Percentiles rank a stretch among this genome's conserved stretches.
phyloP scores from a whole-genome alignment of 768 basidiomycete species.

The Lactifluus echinatus region DNA sequence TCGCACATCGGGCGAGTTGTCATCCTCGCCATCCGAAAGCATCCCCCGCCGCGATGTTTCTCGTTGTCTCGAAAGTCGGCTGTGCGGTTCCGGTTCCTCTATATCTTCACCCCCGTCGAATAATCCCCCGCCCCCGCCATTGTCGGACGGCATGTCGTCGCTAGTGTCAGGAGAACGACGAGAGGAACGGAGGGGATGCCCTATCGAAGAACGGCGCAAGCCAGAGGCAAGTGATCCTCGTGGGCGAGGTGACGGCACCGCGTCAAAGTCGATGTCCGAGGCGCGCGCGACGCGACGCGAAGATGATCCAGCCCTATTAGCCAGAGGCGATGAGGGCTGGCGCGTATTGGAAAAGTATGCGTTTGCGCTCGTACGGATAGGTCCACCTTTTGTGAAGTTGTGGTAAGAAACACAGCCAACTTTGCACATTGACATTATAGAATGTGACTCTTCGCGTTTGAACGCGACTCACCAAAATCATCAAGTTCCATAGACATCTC shows the following conservation, averaged over 20 bases:
- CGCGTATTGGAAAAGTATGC: constrained; percentile 27
- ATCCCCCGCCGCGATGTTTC: constrained; percentile 3
- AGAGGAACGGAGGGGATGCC: constrained; percentile 14
- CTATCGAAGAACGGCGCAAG: constrained; percentile 21
- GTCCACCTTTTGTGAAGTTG: neutral
- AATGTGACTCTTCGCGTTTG: too few relatives aligned
- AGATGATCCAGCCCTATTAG: constrained; percentile 27
- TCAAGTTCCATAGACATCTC: constrained; percentile 75
- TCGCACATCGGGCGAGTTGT: neutral
- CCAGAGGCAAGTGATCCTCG: constrained; percentile 21
- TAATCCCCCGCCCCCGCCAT: constrained; percentile 14
- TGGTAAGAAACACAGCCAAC: too few relatives aligned
- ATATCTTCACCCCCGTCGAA: constrained; percentile 28
- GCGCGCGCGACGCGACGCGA: constrained; percentile 24
- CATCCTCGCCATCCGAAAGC: neutral
- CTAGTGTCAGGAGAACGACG: constrained; percentile 18
- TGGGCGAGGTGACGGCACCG: constrained; percentile 28
- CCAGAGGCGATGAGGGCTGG: constrained; percentile 24
- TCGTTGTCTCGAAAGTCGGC: neutral
- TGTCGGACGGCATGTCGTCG: constrained; percentile 16
- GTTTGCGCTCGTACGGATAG: constrained; percentile 23
- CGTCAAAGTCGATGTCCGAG: constrained; percentile 31
- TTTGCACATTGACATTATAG: too few relatives aligned
- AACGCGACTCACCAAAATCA: constrained; percentile 45
- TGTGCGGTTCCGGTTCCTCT: constrained; percentile 1